Base-by-base conservation (phyloP, 2,329 filamentous ascomycete species). In the Penicillium sp. region DNA sequence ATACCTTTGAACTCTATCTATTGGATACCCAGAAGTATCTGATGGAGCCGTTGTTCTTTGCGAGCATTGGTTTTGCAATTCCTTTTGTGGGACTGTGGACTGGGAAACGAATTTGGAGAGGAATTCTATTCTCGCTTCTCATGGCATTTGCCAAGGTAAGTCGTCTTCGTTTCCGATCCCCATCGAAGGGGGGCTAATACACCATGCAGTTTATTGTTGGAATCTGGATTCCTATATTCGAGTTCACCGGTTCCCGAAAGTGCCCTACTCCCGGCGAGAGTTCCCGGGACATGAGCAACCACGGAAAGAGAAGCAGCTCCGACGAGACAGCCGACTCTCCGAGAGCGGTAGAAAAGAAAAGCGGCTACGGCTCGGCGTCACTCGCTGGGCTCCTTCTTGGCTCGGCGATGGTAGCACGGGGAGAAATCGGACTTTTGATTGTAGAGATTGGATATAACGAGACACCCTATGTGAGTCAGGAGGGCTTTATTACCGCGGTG, bases 1-100 rank as follows among this genome's bases (percentile, higher is more conserved):
- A 73, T 46, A 73, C 71, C 0, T 74, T 74, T 48, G 70, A 73
- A 47, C 53, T 55, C 9, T 75, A 74, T 47, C 57, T 74, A 1
- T 46, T 69, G 1, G 70, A 63, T 10, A 62, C 69, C 13, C 72
- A 70, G 50, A 53, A 64, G 20, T 67, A 67, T 48, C 50, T 68
- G 36, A 68, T 69, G 65, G 66, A 65, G 42, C 66, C 66, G 18
- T 40, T 69, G 11, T 69, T 69, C 44, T 69, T 69, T 25, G 57
- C 64, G 2, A 69, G 65, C 46, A 58, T 69, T 8, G 67, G 67
- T 0, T 69, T 69, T 33, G 67, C 67, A 0, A 68, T 69, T 41
- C 67, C 67, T 1, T 69, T 69, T 43, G 48, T 69, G 41, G 45
- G 64, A 43, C 56, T 69, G 1, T 69, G 67, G 67, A 68, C 67